Conservation (phyloP, 345 rosid genomes). For the Bretschneidera sinensis region DNA sequence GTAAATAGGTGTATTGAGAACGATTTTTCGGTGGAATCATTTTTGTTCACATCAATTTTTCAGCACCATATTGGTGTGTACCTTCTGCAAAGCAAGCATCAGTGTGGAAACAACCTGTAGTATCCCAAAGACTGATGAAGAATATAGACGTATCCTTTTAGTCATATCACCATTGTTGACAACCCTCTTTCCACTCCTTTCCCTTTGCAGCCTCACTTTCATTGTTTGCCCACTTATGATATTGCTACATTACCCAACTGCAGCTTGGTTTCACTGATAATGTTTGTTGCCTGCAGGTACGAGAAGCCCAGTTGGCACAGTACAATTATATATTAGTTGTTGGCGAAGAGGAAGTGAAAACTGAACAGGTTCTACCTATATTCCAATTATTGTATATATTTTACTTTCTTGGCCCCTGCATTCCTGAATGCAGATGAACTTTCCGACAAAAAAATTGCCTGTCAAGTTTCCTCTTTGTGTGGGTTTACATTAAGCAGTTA, state of each 20-base stretch:
- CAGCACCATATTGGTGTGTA: background rate
- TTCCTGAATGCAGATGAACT: too few relatives aligned
- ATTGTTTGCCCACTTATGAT: background rate
- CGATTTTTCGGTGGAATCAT: too few relatives aligned
- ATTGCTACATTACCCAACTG: background rate
- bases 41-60: too few relatives aligned
- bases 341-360: conserved; percentile 75
- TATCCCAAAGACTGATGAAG: too few relatives aligned
- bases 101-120: background rate
- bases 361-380: conserved; percentile 54
- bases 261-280: conserved; percentile 15
- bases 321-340: conserved; percentile 94
- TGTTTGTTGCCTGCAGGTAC: conserved; percentile 45
- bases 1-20: too few relatives aligned
- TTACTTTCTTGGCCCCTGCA: background rate
- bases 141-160: too few relatives aligned
- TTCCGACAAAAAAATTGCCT: too few relatives aligned
- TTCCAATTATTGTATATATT: background rate
- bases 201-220: background rate
- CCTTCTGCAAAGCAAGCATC: background rate
- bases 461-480: background rate
- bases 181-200: too few relatives aligned
- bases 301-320: conserved; percentile 94
- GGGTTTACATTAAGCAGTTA: too few relatives aligned
- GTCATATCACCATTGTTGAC: background rate